phyloP scores from a whole-genome alignment of 2,329 filamentous ascomycete species.

The Lasiodiplodia sp. region DNA sequence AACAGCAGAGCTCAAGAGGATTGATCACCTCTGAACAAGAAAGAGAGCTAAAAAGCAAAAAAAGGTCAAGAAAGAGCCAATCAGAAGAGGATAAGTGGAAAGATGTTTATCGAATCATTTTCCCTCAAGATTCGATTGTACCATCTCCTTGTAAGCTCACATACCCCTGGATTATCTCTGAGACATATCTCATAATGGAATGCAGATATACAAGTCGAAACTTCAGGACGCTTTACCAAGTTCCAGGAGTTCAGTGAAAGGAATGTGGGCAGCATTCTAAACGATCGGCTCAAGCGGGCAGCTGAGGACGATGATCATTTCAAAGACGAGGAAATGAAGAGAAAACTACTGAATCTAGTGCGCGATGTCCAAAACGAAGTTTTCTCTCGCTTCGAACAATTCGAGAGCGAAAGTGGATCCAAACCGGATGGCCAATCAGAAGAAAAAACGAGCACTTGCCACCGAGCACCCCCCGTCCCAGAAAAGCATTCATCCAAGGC shows the following conservation, averaged over 20 bases:
- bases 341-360: neutral
- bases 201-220: neutral
- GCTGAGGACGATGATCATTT: neutral
- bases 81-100: neutral
- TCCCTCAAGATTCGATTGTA: neutral
- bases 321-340: neutral
- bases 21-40: neutral
- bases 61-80: neutral
- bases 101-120: neutral
- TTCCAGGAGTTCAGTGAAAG: neutral
- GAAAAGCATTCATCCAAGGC: neutral
- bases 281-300: neutral
- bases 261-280: neutral
- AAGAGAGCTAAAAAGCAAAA: neutral
- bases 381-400: neutral
- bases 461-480: neutral
- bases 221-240: neutral
- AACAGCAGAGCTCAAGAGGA: neutral
- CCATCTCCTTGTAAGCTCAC: neutral
- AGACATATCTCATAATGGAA: accelerated
- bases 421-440: neutral
- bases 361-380: neutral
- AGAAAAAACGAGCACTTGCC: neutral
- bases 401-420: neutral
- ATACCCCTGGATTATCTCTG: accelerated